These are phyloP conservation scores for Hamamelis virginiana DNA, from an alignment of 164 flowering plant species.

Conservation along the genomic window DNA sequence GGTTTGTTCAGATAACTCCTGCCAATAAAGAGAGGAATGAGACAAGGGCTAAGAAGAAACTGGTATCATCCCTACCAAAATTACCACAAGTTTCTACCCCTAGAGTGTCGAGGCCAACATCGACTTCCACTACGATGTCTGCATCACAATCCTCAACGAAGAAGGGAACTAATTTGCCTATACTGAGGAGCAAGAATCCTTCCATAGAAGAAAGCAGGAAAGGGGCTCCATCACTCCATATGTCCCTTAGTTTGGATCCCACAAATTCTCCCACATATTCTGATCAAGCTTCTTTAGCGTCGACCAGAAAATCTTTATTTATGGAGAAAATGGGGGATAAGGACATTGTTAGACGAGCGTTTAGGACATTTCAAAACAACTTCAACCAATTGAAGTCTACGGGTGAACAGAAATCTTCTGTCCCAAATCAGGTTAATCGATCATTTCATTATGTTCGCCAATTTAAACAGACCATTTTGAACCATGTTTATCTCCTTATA, in stretches of 20 bases:
- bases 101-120: conserved; percentile 28
- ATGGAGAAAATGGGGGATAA: conserved; percentile 95
- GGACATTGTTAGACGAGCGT: conserved; percentile 85
- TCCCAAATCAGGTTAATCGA: conserved; percentile 51
- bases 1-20: conserved; percentile 30
- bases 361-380: conserved; percentile 68
- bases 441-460: conserved; percentile 1
- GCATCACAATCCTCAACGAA: conserved; percentile 32
- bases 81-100: conserved; percentile 12
- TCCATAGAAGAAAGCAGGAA: conserved; percentile 31
- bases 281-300: conserved; percentile 31
- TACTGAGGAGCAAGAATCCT: conserved; percentile 27
- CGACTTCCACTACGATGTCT: conserved; percentile 23
- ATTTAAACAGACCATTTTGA: not conserved
- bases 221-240: conserved; percentile 49
- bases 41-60: conserved; percentile 36
- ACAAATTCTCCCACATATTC: conserved; percentile 31
- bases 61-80: conserved; percentile 23
- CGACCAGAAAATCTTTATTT: conserved; percentile 57
- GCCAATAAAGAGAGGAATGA: conserved; percentile 30
- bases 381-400: conserved; percentile 33
- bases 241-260: conserved; percentile 52
- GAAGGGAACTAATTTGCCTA: conserved; percentile 27
- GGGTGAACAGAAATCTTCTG: conserved; percentile 25
- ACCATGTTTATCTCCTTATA: not conserved